These are phyloP conservation scores for Rhizopogon rudus DNA, from an alignment of 768 basidiomycete genomes.

Conservation along the genomic window DNA sequence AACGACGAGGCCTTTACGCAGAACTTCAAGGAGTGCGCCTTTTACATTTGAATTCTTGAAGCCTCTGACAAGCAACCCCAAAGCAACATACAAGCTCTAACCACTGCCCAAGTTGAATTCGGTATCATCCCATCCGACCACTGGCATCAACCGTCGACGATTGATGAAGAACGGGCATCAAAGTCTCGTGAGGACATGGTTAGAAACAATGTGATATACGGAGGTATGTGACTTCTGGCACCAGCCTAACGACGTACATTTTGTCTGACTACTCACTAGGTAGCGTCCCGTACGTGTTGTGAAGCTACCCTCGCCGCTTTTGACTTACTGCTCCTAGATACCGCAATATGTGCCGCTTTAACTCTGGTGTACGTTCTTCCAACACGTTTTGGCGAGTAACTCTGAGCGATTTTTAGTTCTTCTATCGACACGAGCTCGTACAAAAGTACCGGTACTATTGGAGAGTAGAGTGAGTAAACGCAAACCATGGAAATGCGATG, in stretches of 20 bases:
- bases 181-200: constrained; percentile 57
- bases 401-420: constrained; percentile 47
- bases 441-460: constrained; percentile 82
- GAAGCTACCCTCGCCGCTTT: neutral
- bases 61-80: constrained; percentile 6
- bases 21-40: constrained; percentile 60
- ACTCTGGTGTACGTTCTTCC: constrained; percentile 65
- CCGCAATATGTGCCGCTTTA: constrained; percentile 94
- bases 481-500: neutral
- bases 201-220: constrained; percentile 59
- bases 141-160: constrained; percentile 76
- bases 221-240: constrained; percentile 34
- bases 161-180: constrained; percentile 66
- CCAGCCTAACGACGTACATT: neutral
- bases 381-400: neutral
- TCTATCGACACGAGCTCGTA: constrained; percentile 76
- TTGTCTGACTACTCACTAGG: constrained; percentile 32
- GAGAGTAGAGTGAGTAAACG: constrained; percentile 73
- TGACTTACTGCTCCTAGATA: constrained; percentile 42
- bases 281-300: constrained; percentile 59
- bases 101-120: constrained; percentile 37
- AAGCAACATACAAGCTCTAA: constrained; percentile 29
- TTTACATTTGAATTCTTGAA: neutral
- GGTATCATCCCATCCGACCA: constrained; percentile 63
- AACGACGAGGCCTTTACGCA: constrained; percentile 81